A percentile compares a stretch with the other conserved stretches of the same genome.
Evolutionary conservation across 352 stramenopile species (phyloP).

Genomic region (Phytophthora tubulina): DNA sequence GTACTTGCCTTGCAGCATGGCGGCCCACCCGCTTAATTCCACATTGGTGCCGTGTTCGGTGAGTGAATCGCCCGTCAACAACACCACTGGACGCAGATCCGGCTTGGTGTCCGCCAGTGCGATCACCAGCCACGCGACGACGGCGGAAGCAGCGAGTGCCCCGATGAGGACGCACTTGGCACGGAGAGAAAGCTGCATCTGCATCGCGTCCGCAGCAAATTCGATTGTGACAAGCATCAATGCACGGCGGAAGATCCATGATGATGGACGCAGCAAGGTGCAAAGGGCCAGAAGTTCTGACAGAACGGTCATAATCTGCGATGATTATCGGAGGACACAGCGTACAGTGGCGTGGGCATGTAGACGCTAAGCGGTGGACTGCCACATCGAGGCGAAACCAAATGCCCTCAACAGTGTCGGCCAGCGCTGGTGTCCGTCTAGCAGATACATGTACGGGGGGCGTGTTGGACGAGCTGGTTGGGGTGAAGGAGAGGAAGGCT

Average conservation of each 20-base stretch:
- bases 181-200: slow-evolving; percentile 7
- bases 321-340: slow-evolving; percentile 8
- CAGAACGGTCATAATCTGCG: slow-evolving; percentile 25
- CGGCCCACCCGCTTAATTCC: slow-evolving; percentile 40
- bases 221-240: slow-evolving; percentile 22
- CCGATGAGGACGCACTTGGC: slow-evolving; percentile 17
- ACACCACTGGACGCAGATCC: slow-evolving; percentile 33
- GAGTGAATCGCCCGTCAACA: slow-evolving; percentile 54
- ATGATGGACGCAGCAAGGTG: slow-evolving; percentile 17
- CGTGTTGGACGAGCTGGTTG: no score
- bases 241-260: slow-evolving; percentile 17
- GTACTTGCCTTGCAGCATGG: slow-evolving; percentile 45
- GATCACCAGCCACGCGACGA: slow-evolving; percentile 31
- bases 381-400: not conserved
- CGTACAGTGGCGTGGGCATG: not conserved
- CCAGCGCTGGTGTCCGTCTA: no score
- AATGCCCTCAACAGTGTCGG: no score
- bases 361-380: not conserved
- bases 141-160: slow-evolving; percentile 12
- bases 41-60: slow-evolving; percentile 43
- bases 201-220: slow-evolving; percentile 21
- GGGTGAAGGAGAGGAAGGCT: not conserved
- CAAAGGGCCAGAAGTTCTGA: not conserved
- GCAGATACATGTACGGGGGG: no score
- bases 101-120: slow-evolving; percentile 23